phyloP scores from a whole-genome alignment of 2,329 filamentous ascomycete genomes.

The Penicillium sp. region DNA sequence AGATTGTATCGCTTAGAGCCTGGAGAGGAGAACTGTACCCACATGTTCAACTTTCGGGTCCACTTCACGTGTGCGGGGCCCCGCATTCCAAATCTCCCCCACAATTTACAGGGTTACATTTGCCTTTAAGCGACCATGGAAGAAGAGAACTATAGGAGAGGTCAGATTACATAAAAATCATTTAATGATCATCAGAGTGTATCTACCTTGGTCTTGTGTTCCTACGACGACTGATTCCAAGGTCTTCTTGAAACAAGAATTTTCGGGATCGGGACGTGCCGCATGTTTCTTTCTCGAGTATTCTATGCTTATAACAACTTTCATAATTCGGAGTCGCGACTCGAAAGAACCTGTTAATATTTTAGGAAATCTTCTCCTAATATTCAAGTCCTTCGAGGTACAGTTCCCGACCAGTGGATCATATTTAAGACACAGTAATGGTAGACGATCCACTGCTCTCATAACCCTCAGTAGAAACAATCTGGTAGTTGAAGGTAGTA shows the following conservation, averaged over 20 bases:
- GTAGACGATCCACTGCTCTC: conserved; percentile 39
- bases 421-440: conserved; percentile 36
- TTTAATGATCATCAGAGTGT: too few relatives aligned
- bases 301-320: too few relatives aligned
- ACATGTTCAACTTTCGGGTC: neutral
- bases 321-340: too few relatives aligned
- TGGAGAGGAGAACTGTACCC: too few relatives aligned
- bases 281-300: too few relatives aligned
- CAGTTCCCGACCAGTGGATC: neutral
- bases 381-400: neutral
- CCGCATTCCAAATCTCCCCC: neutral
- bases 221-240: too few relatives aligned
- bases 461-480: conserved; percentile 47
- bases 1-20: neutral
- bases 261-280: too few relatives aligned
- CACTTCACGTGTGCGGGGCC: neutral
- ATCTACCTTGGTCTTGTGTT: too few relatives aligned
- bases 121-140: neutral
- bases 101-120: neutral
- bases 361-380: neutral
- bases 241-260: too few relatives aligned
- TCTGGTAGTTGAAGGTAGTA: conserved; percentile 39
- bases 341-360: neutral
- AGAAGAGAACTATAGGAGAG: neutral
- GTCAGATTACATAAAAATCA: too few relatives aligned